phyloP scores from a whole-genome alignment of 148 eudicot species.

The Chenopodium album region DNA sequence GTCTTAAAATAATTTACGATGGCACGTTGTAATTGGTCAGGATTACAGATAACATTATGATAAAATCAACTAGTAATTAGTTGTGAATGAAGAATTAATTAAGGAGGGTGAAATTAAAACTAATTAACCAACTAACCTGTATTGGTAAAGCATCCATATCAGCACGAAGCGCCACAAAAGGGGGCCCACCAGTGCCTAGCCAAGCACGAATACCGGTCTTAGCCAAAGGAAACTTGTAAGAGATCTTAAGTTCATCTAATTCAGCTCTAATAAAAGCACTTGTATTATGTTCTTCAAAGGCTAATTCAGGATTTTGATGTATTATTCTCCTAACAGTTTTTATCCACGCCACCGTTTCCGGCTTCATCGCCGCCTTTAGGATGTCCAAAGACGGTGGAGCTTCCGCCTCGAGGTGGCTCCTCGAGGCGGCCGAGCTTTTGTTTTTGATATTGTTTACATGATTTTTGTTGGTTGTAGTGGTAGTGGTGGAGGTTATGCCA shows the following conservation, averaged over 20 bases:
- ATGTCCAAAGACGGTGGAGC: slow-evolving; percentile 22
- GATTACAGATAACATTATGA: not conserved
- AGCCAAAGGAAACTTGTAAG: slow-evolving; percentile 54
- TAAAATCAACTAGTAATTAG: not conserved
- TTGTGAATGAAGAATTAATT: not conserved
- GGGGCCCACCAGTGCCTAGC: slow-evolving; percentile 69
- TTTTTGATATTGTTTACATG: not conserved
- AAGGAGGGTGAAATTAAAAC: not conserved
- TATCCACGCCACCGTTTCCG: slow-evolving; percentile 47
- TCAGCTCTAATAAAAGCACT: slow-evolving; percentile 49
- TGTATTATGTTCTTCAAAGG: slow-evolving; percentile 58
- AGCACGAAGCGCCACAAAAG: slow-evolving; percentile 73
- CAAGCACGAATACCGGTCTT: slow-evolving; percentile 58
- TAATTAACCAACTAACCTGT: slow-evolving; percentile 39
- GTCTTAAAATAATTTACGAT: too few relatives aligned
- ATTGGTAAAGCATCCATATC: slow-evolving; percentile 90
- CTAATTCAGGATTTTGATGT: slow-evolving; percentile 70
- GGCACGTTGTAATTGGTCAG: not conserved
- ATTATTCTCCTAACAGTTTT: slow-evolving; percentile 48
- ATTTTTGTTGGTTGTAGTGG: not conserved
- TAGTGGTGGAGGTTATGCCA: not conserved
- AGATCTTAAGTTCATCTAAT: slow-evolving; percentile 42
- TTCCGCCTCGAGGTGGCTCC: not conserved
- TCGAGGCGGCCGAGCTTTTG: not conserved
- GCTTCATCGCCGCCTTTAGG: slow-evolving; percentile 28